Evolutionary conservation across 1,284 basidiomycete genomes (phyloP).

Genomic region (Veloboletus limbatus): DNA sequence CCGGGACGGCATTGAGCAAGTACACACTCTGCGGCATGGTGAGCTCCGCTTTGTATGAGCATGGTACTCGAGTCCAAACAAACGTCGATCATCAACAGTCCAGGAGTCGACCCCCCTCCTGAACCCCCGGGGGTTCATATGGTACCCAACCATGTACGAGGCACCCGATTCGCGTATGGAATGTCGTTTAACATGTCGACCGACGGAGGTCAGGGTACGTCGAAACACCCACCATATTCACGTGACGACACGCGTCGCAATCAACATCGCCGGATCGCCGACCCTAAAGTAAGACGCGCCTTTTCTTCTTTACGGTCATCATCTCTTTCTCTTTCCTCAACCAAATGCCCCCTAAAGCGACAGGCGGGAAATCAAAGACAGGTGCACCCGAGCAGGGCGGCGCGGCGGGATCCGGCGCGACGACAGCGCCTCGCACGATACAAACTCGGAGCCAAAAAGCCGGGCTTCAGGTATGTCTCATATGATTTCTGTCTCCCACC

Average conservation of each 20-base stretch:
- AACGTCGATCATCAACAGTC: too few relatives aligned
- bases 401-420: slow-evolving; percentile 43
- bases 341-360: slow-evolving; percentile 34
- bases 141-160: too few relatives aligned
- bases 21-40: too few relatives aligned
- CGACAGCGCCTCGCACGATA: slow-evolving; percentile 39
- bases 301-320: slow-evolving; percentile 27
- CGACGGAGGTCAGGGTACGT: too few relatives aligned
- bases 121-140: too few relatives aligned
- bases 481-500: neutral
- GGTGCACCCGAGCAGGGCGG: slow-evolving; percentile 37
- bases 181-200: too few relatives aligned
- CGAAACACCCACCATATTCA: too few relatives aligned
- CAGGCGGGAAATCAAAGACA: slow-evolving; percentile 39
- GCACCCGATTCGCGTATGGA: too few relatives aligned
- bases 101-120: too few relatives aligned
- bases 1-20: too few relatives aligned
- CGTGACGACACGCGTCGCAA: slow-evolving; percentile 33
- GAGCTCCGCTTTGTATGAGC: too few relatives aligned
- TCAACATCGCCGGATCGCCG: slow-evolving; percentile 34
- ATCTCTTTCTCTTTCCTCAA: slow-evolving; percentile 8
- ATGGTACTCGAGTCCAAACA: too few relatives aligned
- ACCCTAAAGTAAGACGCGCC: slow-evolving; percentile 34
- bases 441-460: slow-evolving; percentile 81
- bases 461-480: slow-evolving; percentile 70